Percentiles rank a stretch among this genome's conserved stretches.
These are phyloP conservation scores for Trichocomaceae sp. DNA, from an alignment of 2,329 filamentous ascomycete species.

Conservation along the genomic window DNA sequence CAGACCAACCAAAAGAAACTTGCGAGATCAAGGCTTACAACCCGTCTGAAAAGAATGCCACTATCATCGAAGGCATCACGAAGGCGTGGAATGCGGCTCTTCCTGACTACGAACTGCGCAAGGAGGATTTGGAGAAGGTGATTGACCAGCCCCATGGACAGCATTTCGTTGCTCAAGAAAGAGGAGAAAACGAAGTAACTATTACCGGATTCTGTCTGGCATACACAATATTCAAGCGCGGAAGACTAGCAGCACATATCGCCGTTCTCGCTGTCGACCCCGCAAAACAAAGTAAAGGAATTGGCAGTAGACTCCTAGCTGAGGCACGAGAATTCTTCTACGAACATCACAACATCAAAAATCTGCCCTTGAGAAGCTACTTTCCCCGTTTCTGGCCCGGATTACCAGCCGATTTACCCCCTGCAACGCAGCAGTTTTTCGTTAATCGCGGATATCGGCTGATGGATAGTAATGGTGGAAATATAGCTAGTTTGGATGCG, in stretches of 20 bases:
- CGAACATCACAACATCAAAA: slow-evolving; percentile 20
- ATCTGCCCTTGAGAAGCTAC: slow-evolving; percentile 23
- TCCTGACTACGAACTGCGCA: slow-evolving; percentile 29
- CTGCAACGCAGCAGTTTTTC: slow-evolving; percentile 34
- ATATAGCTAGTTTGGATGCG: slow-evolving; percentile 7
- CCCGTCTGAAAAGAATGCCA: slow-evolving; percentile 2
- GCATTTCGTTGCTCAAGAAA: slow-evolving; percentile 30
- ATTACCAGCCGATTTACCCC: slow-evolving; percentile 34
- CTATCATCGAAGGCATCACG: slow-evolving; percentile 22
- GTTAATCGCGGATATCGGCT: slow-evolving; percentile 36
- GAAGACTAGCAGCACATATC: slow-evolving; percentile 25
- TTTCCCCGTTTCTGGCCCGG: slow-evolving; percentile 45
- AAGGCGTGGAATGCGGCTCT: slow-evolving; percentile 33
- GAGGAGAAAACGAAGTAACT: slow-evolving; percentile 22
- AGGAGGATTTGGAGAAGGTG: slow-evolving; percentile 22
- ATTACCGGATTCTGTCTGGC: slow-evolving; percentile 28
- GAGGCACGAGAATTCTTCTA: slow-evolving; percentile 24
- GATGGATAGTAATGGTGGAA: slow-evolving; percentile 5
- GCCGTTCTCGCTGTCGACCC: slow-evolving; percentile 34
- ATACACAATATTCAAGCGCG: slow-evolving; percentile 23
- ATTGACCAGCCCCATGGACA: slow-evolving; percentile 23
- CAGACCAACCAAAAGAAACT: not conserved
- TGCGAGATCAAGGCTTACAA: not conserved
- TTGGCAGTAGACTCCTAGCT: slow-evolving; percentile 33
- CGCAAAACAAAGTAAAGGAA: slow-evolving; percentile 28